Evolutionary conservation across 1,284 basidiomycete species (phyloP).

Genomic region (Trametes sp.): DNA sequence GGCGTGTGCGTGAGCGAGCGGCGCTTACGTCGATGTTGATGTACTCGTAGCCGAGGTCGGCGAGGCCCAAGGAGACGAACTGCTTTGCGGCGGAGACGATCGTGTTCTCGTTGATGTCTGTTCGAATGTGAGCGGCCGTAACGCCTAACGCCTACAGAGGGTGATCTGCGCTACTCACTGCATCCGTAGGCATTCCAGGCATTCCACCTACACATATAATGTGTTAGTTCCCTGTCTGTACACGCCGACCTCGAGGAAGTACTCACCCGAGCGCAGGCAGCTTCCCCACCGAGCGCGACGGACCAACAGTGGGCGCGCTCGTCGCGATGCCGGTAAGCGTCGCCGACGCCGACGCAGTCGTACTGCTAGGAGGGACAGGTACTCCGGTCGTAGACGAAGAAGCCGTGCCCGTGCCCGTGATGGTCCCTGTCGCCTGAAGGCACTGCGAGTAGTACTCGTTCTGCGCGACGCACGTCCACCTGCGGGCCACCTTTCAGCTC

Average conservation of each 20-base stretch:
- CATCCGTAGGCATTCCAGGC: constrained; percentile 61
- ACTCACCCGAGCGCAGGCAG: constrained; percentile 47
- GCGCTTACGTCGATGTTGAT: constrained; percentile 59
- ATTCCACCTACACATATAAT: constrained; percentile 52
- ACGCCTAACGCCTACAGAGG: not conserved
- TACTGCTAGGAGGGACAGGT: not conserved
- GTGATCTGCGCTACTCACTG: constrained; percentile 37
- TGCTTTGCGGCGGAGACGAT: constrained; percentile 56
- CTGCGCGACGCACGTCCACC: constrained; percentile 42
- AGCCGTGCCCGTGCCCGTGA: constrained; percentile 19
- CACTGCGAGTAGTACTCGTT: constrained; percentile 50
- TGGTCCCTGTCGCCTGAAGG: constrained; percentile 33
- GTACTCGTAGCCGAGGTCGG: constrained; percentile 59
- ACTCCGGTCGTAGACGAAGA: constrained; percentile 16
- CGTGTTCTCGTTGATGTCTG: constrained; percentile 55
- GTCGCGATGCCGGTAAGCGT: constrained; percentile 25
- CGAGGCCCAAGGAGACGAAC: constrained; percentile 56
- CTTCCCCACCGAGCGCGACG: constrained; percentile 42
- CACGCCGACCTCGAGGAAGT: not conserved
- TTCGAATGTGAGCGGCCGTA: constrained; percentile 15
- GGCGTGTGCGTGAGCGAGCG: not conserved
- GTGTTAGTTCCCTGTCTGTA: not conserved
- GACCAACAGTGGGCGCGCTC: constrained; percentile 41
- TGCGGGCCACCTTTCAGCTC: constrained; percentile 15
- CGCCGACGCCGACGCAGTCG: not conserved